These are phyloP conservation scores for Candida insectorum DNA, from an alignment of 805 yeast genomes.

Conservation along the genomic window DNA sequence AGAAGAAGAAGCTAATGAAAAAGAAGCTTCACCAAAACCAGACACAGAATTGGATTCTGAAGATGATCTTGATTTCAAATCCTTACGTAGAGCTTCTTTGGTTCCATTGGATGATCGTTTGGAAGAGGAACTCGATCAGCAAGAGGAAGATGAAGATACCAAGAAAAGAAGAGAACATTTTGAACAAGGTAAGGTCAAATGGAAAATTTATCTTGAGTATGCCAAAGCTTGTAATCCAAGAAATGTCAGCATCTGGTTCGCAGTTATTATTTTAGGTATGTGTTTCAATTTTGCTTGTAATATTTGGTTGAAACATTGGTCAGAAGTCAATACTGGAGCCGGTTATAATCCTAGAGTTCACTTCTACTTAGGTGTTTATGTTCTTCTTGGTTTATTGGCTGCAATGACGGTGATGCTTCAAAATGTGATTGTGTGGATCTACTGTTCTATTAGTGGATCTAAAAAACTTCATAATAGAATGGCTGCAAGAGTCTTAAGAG, in stretches of 20 bases:
- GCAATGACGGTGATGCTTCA: constrained; percentile 62
- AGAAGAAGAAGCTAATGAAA: constrained; percentile 22
- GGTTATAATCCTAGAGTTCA: constrained; percentile 73
- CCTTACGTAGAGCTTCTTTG: constrained; percentile 64
- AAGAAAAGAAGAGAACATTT: constrained; percentile 65
- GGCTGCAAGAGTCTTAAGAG: constrained; percentile 70
- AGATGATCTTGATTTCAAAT: constrained; percentile 24
- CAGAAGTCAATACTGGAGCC: constrained; percentile 72
- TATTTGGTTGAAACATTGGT: constrained; percentile 97
- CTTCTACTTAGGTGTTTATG: constrained; percentile 72
- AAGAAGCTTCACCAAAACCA: constrained; percentile 2
- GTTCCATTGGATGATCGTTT: constrained; percentile 39
- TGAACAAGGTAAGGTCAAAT: constrained; percentile 91
- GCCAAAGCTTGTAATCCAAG: constrained; percentile 81
- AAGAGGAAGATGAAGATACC: constrained; percentile 34
- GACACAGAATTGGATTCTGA: constrained; percentile 27
- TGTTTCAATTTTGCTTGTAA: constrained; percentile 63
- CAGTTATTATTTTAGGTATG: constrained; percentile 56
- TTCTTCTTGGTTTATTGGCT: constrained; percentile 67
- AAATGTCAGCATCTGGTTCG: constrained; percentile 57
- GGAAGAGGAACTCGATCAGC: constrained; percentile 30
- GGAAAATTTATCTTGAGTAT: constrained; percentile 78
- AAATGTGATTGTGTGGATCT: constrained; percentile 69
- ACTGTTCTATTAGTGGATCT: constrained; percentile 82
- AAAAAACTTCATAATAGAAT: constrained; percentile 67